Evolutionary conservation across 163 green algal species (phyloP).

Genomic region (Coccomyxa subellipsoidea): DNA sequence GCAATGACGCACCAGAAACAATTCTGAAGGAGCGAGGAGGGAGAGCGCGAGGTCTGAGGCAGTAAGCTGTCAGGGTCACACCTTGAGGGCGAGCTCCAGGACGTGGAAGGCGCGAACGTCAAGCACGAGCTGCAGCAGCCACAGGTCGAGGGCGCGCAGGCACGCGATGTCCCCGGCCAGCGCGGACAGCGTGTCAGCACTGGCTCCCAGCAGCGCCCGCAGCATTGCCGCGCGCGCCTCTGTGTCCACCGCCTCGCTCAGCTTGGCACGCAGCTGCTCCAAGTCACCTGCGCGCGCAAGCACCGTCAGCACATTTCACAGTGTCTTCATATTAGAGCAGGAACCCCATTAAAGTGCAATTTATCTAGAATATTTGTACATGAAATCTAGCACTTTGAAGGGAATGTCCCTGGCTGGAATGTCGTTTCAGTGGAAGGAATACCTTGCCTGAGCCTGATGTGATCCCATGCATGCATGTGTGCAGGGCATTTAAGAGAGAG

Average conservation of each 20-base stretch:
- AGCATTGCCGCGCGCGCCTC: conserved; percentile 14
- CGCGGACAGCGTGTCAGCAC: background rate
- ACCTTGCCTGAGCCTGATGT: too few relatives aligned
- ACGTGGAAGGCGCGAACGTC: conserved; percentile 1
- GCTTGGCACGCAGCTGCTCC: conserved; percentile 17
- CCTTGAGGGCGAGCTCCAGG: conserved; percentile 15
- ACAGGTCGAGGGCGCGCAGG: conserved; percentile 24
- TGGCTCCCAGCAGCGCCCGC: conserved; percentile 15
- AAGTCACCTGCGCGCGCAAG: conserved; percentile 16
- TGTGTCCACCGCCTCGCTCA: conserved; percentile 2
- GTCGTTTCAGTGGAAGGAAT: too few relatives aligned
- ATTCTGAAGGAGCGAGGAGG: too few relatives aligned
- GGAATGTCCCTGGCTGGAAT: too few relatives aligned
- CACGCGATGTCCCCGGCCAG: conserved; percentile 17
- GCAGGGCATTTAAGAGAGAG: too few relatives aligned
- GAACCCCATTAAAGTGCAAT: too few relatives aligned
- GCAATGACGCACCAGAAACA: too few relatives aligned
- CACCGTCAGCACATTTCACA: too few relatives aligned
- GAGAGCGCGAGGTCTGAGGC: too few relatives aligned
- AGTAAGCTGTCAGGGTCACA: background rate
- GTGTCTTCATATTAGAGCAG: background rate
- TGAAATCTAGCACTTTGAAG: too few relatives aligned
- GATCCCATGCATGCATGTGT: too few relatives aligned
- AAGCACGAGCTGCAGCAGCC: background rate
- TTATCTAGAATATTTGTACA: too few relatives aligned